Conservation (phyloP, 192 early-diverging fungal genomes). For the Podila minutissima region DNA sequence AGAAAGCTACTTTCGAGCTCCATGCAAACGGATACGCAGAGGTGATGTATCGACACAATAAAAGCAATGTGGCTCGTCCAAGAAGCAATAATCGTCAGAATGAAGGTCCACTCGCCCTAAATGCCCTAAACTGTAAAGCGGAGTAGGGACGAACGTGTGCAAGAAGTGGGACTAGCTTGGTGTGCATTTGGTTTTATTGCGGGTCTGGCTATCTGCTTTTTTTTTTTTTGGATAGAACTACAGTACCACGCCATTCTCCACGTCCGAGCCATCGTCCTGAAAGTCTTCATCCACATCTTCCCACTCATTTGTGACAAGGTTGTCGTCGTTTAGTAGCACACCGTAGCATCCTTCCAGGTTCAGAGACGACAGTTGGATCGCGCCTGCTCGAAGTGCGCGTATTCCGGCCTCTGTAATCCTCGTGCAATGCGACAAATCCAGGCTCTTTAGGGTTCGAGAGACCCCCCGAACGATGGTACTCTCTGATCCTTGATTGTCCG, state of each 20-base stretch:
- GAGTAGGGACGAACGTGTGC: too few species aligned
- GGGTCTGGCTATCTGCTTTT: too few species aligned
- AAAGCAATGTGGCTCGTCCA: too few species aligned
- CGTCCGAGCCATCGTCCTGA: not conserved
- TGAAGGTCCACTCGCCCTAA: too few species aligned
- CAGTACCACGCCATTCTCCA: not conserved
- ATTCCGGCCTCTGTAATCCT: slow-evolving; percentile 35
- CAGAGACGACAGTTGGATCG: slow-evolving; percentile 10
- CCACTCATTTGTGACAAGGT: slow-evolving; percentile 28
- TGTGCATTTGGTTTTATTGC: too few species aligned
- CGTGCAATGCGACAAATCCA: slow-evolving; percentile 39
- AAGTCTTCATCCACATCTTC: slow-evolving; percentile 22
- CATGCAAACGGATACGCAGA: too few species aligned
- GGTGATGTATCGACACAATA: too few species aligned
- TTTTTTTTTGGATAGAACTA: too few species aligned
- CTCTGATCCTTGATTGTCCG: not conserved
- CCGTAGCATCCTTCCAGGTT: slow-evolving; percentile 48
- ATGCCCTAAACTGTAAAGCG: too few species aligned
- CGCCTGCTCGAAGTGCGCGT: slow-evolving; percentile 7
- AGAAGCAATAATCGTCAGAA: too few species aligned
- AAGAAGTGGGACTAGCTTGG: too few species aligned
- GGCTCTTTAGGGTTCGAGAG: slow-evolving; percentile 19
- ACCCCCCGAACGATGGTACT: not conserved
- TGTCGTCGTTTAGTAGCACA: slow-evolving; percentile 9
- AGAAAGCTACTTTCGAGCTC: too few species aligned